Base-by-base conservation (phyloP, 371 early-diverging fungal species). In the Choanephora cucurbitarum region DNA sequence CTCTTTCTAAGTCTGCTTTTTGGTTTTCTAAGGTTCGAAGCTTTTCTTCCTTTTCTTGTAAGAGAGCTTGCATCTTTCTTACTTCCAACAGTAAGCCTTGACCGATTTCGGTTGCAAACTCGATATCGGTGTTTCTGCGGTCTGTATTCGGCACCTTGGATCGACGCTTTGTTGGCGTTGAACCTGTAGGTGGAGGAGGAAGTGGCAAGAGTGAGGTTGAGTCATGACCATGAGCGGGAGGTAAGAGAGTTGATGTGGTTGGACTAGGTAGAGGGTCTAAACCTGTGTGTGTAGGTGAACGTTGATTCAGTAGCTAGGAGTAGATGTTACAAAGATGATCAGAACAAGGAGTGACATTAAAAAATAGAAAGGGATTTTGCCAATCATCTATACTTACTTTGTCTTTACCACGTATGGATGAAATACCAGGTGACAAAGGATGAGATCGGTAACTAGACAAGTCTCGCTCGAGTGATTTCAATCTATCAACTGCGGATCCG, bases 21-120 rank as follows among this genome's bases (percentile, higher is more conserved):
- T 84, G 79, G 40, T 78, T 80, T 49, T 88, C 86, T 14, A 86
- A 70, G 11, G 77, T 81, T 58, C 83, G 78, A 50, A 83, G 73
- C 53, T 80, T 78, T 62, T 80, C 83, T 34, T 91, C 91, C 39
- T 86, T 80, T 67, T 84, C 84, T 53, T 80, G 79, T 33, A 79
- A 47, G 15, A 72, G 31, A 17, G 74, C 74, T 44, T 81, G 81
- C 74, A 83, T 72, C 23, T 79, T 76, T 41, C 79, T 65, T 11
- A 80, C 73, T 62, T 83, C 80, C 13, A 76, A 19, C 46, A 83
- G 51, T 33, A 83, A 46, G 22, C 74, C 77, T 49, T 83, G 80
- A n/a, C 83, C 83, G 43, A 83, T 78, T 45, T 76, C 77, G 3
- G 81, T 73, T 33, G 81, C 81, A 56, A 81, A 75, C 52, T 80